Base-by-base conservation (phyloP, 73 alveolate species). In the Paramecium sexaurelia region DNA sequence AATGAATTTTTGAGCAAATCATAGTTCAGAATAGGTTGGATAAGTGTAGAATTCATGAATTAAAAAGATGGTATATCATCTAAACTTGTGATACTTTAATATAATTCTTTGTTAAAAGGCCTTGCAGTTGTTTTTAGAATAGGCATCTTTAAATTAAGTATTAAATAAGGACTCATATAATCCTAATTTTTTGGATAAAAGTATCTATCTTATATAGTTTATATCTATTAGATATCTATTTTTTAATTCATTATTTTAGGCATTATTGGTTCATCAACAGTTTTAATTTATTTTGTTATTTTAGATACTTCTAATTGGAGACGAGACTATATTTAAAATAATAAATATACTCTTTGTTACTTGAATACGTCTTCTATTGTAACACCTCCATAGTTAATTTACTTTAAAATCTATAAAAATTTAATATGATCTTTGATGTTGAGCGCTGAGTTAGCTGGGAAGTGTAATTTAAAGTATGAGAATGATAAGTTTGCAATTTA, bases 181-280 rank as follows among this genome's bases (percentile, higher is more conserved):
- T 71, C 86, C 9, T 5, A 71, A 19, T 71, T 71, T 5, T 19
- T 32, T 5, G 86, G 35, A 71, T 71, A 37, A 32, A 71, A 71
- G 6, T 71, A 71, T 36, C 35, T 71, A 33, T 71, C 86, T 37
- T 71, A 17, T 1, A 71, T 35, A 19, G 37, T 20, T 35, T 29
- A 19, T 5, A 71, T 35, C 35, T 29, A 33, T 19, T 11, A 15
- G 20, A 37, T 5, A 33, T 71, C 86, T 22, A 71, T 71, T n/a
- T 37, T 71, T n/a, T 71, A 32, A 36, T 71, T 71, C 55, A 71
- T 71, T 15, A 71, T 71, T 71, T 71, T 71, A 15, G 86, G 86
- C 56, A 71, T 35, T 0, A 71, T 71, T 2, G 86, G 56, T 36
- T 71, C 86, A 35, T 71, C 86, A 33, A 40, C 32, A 33, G 43